A percentile compares a stretch with the other conserved stretches of the same genome.
These are phyloP conservation scores for Diutina mesorugosa DNA, from an alignment of 1,139 yeast genomes.

Conservation along the genomic window DNA sequence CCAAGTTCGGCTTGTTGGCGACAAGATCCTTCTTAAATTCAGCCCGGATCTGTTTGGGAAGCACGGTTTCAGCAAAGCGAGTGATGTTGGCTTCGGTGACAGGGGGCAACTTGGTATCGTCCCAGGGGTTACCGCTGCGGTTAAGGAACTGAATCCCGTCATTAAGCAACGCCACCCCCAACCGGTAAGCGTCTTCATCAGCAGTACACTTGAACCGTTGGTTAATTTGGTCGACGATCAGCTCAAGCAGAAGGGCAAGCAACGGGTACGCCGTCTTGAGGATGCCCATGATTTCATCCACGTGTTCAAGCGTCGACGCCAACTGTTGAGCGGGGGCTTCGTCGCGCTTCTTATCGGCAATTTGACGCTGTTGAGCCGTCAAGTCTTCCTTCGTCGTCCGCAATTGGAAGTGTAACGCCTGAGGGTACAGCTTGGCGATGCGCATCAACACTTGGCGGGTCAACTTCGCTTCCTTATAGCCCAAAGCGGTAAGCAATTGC, in stretches of 20 bases:
- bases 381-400: constrained; percentile 93
- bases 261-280: constrained; percentile 93
- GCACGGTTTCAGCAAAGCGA: constrained; percentile 83
- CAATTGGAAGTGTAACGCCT: constrained; percentile 90
- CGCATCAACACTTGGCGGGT: constrained; percentile 81
- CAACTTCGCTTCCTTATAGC: constrained; percentile 81
- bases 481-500: constrained; percentile 76
- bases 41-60: constrained; percentile 81
- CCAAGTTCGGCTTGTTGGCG: constrained; percentile 76
- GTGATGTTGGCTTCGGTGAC: constrained; percentile 85
- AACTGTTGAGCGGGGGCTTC: constrained; percentile 9
- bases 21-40: constrained; percentile 92
- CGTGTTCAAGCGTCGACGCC: constrained; percentile 87
- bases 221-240: constrained; percentile 88
- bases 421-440: constrained; percentile 94
- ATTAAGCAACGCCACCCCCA: constrained; percentile 81
- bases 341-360: constrained; percentile 10
- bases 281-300: constrained; percentile 90
- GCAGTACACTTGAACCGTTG: constrained; percentile 90
- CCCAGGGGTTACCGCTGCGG: constrained; percentile 75
- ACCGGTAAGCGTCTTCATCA: constrained; percentile 91
- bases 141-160: constrained; percentile 88
- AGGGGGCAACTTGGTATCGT: constrained; percentile 80
- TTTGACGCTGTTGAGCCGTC: constrained; percentile 76
- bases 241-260: constrained; percentile 83